Evolutionary conservation across 768 basidiomycete species (phyloP), one percentile per base, ranked within the genome.

Genomic region (Collybia sordida): DNA sequence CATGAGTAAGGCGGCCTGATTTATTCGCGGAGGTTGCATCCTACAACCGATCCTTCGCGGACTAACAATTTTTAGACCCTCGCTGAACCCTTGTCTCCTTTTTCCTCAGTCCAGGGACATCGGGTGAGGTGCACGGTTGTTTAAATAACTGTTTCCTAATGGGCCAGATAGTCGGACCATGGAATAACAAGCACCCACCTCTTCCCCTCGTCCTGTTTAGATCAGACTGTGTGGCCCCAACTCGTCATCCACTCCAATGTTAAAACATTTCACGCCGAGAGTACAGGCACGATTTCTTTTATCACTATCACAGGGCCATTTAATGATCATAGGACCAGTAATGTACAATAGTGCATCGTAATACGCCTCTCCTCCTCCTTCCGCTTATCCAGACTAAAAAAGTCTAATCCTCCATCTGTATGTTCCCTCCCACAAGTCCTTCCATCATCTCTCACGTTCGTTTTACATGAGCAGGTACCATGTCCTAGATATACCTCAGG

Each of bases 391-490:
- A 52, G 35, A 25, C 22, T 37, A 35, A 43, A 50, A 18, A 47
- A 23, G 45, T 15, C 24, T 2, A 46, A 19, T 27, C 39, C 43
- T 45, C 21, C 31, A 35, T 44, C 36, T 34, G 31, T 54, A 28
- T 39, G 28, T 58, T 52, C 22, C 52, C 56, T 59, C 56, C 50
- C 55, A 57, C 57, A 46, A 46, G 25, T 14, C 31, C 21, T 38
- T 14, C 18, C 42, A 46, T 42, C 36, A 17, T 42, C 56, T 59
- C 58, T 54, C 51, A 56, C 55, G 52, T 50, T 48, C 31, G 24
- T 34, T 4, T 36, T 49, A 39, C 41, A 31, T 45, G 48, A 45
- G 44, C 40, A 44, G 38, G 44, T 43, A 36, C 39, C 42, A 39
- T 47, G n/a, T 19, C 49, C 47, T 35, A 37, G 51, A 53, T 41